A percentile compares a stretch with the other conserved stretches of the same genome.
Evolutionary conservation across 2,329 filamentous ascomycete species (phyloP).

Genomic region (Calonectria naviculata): DNA sequence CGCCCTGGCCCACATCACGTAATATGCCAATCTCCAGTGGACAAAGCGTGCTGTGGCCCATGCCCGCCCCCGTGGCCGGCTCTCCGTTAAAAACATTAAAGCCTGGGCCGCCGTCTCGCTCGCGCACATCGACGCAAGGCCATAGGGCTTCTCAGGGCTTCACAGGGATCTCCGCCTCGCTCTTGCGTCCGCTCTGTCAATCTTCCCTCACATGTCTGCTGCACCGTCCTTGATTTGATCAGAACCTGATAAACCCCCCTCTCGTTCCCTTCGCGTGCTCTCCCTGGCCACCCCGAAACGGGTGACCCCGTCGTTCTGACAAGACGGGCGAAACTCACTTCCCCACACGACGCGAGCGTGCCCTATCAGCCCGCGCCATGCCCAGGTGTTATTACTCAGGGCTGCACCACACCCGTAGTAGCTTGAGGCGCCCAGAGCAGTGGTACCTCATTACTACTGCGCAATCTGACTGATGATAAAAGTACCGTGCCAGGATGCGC

Average conservation of each 20-base stretch:
- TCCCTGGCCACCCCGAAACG: not conserved
- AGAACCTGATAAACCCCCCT: not conserved
- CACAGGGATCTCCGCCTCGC: not conserved
- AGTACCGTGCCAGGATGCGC: not conserved
- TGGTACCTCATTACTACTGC: not conserved
- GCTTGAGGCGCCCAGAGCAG: not conserved
- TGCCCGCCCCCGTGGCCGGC: not conserved
- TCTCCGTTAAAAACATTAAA: too few species aligned
- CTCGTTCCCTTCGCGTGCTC: not conserved
- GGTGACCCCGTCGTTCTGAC: not conserved
- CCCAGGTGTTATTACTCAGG: not conserved
- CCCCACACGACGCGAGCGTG: not conserved
- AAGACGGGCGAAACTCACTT: slow-evolving; percentile 3
- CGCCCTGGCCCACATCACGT: not conserved
- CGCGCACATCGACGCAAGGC: not conserved
- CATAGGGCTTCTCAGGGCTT: too few species aligned
- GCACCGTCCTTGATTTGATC: not conserved
- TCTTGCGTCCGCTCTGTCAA: not conserved
- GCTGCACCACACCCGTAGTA: not conserved
- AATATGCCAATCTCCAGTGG: slow-evolving; percentile 1
- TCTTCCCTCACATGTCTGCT: not conserved
- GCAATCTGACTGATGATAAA: not conserved
- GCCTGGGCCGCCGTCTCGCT: too few species aligned
- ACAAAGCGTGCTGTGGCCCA: not conserved
- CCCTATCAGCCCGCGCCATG: not conserved